These are phyloP conservation scores for Centrapalus pauciflorus DNA, from an alignment of 129 eudicot species.

Conservation along the genomic window DNA sequence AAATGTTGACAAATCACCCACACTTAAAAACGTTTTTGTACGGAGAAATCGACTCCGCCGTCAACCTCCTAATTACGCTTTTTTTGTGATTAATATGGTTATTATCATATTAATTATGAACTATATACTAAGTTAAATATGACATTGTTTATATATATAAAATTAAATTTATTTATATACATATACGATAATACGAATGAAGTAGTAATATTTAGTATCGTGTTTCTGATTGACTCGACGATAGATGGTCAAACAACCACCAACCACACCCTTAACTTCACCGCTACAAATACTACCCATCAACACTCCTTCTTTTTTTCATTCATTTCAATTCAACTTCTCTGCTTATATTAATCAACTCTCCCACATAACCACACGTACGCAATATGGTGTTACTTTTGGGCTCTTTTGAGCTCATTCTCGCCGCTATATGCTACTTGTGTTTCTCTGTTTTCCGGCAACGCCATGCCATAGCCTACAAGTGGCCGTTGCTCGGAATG, in stretches of 20 bases:
- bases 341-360: no score
- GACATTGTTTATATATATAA: no score
- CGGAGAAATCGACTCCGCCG: no score
- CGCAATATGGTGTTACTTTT: conserved; percentile 19
- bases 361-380: conserved; percentile 3
- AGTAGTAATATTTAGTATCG: no score
- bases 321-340: not conserved
- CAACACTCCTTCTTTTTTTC: not conserved
- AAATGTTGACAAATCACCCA: no score
- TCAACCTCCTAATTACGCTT: no score
- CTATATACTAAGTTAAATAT: no score
- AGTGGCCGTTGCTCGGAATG: conserved; percentile 60
- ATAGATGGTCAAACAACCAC: conserved; percentile 18
- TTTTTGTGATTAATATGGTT: no score
- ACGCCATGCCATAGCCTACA: conserved; percentile 7
- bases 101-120: no score
- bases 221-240: not conserved
- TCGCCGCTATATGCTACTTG: conserved; percentile 32
- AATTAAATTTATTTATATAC: no score
- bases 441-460: conserved; percentile 24
- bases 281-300: not conserved
- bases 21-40: no score
- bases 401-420: conserved; percentile 34
- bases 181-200: no score
- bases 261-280: conserved; percentile 4